phyloP scores from a whole-genome alignment of 768 basidiomycete genomes.

The Trametes meyenii region DNA sequence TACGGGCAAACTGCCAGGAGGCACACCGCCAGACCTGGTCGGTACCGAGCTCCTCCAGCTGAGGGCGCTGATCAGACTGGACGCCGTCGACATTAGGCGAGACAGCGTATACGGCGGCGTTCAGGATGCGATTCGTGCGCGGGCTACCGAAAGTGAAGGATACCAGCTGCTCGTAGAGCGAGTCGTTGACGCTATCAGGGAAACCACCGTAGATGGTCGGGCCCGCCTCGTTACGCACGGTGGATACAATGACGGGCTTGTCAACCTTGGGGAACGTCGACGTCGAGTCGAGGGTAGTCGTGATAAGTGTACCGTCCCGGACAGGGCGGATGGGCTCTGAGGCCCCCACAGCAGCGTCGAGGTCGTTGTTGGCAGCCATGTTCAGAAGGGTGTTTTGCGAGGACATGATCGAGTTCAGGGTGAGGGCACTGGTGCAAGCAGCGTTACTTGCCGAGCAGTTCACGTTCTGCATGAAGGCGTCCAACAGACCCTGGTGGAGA shows the following conservation, averaged over 20 bases:
- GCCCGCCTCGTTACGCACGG: slow-evolving; percentile 73
- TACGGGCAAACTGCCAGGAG: slow-evolving; percentile 69
- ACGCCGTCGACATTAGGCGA: slow-evolving; percentile 34
- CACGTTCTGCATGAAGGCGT: slow-evolving; percentile 50
- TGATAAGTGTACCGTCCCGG: slow-evolving; percentile 68
- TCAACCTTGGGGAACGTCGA: slow-evolving; percentile 58
- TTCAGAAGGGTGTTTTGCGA: slow-evolving; percentile 52
- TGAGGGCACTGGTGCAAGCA: slow-evolving; percentile 53
- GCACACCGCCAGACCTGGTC: slow-evolving; percentile 75
- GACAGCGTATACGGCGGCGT: slow-evolving; percentile 50
- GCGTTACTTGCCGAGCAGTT: slow-evolving; percentile 49
- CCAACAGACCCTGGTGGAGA: slow-evolving; percentile 58
- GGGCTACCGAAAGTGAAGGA: slow-evolving; percentile 48
- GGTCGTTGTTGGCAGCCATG: slow-evolving; percentile 37
- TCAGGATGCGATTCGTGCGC: slow-evolving; percentile 47
- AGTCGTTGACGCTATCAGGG: slow-evolving; percentile 41
- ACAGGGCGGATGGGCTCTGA: slow-evolving; percentile 68
- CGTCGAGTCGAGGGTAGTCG: slow-evolving; percentile 63
- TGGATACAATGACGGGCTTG: slow-evolving; percentile 74
- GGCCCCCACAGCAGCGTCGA: slow-evolving; percentile 57
- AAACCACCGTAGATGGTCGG: slow-evolving; percentile 55
- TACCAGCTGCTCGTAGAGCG: slow-evolving; percentile 44
- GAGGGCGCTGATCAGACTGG: slow-evolving; percentile 53
- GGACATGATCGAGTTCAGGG: slow-evolving; percentile 53
- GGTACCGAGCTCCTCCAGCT: slow-evolving; percentile 61